Base-by-base conservation (phyloP, 208 protist species). In the Blastocrithidia nonstop region DNA sequence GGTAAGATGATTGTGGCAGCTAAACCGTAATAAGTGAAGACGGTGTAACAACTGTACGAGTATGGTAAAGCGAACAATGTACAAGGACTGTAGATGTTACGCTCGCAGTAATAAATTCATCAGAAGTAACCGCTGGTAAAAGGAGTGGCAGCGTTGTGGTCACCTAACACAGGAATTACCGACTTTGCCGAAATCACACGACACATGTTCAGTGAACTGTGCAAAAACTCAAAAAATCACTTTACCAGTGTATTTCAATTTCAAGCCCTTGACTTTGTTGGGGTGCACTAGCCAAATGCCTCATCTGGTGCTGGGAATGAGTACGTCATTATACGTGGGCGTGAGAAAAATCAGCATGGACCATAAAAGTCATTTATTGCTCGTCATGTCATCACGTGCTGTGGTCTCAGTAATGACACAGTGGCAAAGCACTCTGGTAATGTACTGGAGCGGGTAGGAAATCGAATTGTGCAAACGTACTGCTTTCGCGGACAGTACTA, bases 1-100 rank as follows among this genome's bases (percentile, higher is more conserved):
- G 89, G 89, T 33, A 96, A 96, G 63, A 43, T 94, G 22, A 88
- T 96, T 41, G 87, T 94, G 20, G 89, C 80, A 6, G 47, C 45
- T 26, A 55, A 84, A 20, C 45, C 76, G 22, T 44, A 43, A 20
- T 61, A 96, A 38, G 42, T 70, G 21, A 24, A 56, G 1, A 21
- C 20, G 6, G 53, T 96, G 23, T 50, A 94, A 56, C 58, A 49
- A 38, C 44, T 96, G 24, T 88, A 82, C 50, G 55, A 78, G 25
- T 66, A 68, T 40, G 89, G 89, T 16, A 48, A 61, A 22, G 53
- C 57, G n/a, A 96, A 96, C 54, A 80, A 81, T 27, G 86, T 94
- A 21, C 56, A 67, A 41, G 70, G 66, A 23, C 57, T 94, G 6
- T 31, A 75, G 39, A 63, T 94, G 21, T 61, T 92, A 24, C 35